These are phyloP conservation scores for Ciborinia camelliae DNA, from an alignment of 2,329 filamentous ascomycete genomes.

Conservation along the genomic window DNA sequence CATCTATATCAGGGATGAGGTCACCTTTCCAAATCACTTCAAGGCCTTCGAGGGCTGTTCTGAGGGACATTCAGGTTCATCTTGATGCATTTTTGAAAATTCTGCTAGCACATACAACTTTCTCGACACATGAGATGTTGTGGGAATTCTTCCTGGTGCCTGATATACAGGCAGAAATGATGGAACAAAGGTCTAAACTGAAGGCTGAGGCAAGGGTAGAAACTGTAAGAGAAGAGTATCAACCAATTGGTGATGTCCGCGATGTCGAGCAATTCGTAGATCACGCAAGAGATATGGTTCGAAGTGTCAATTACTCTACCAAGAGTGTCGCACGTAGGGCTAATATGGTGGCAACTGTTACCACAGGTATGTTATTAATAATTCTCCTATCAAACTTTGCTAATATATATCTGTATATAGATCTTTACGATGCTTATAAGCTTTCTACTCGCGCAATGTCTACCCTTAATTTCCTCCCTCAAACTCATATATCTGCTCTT, in stretches of 20 bases:
- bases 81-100: constrained; percentile 87
- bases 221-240: constrained; percentile 82
- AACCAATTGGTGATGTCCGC: constrained; percentile 75
- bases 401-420: constrained; percentile 44
- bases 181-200: constrained; percentile 80
- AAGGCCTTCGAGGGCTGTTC: constrained; percentile 79
- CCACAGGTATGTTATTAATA: constrained; percentile 48
- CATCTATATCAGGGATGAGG: constrained; percentile 69
- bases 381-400: constrained; percentile 22
- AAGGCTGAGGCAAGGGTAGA: constrained; percentile 83
- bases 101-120: constrained; percentile 83
- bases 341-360: constrained; percentile 66
- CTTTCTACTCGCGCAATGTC: constrained; percentile 52
- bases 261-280: constrained; percentile 93
- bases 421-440: constrained; percentile 64
- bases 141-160: constrained; percentile 99
- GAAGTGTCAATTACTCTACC: constrained; percentile 77
- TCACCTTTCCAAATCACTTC: constrained; percentile 92
- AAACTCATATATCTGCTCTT: constrained; percentile 65
- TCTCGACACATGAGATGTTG: constrained; percentile 92
- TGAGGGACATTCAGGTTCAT: constrained; percentile 82
- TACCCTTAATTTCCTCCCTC: constrained; percentile 64
- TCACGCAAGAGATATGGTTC: constrained; percentile 85
- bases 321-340: constrained; percentile 77
- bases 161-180: constrained; percentile 84